Conservation (phyloP, 1,284 basidiomycete genomes). For the Boletellus deceptivus region DNA sequence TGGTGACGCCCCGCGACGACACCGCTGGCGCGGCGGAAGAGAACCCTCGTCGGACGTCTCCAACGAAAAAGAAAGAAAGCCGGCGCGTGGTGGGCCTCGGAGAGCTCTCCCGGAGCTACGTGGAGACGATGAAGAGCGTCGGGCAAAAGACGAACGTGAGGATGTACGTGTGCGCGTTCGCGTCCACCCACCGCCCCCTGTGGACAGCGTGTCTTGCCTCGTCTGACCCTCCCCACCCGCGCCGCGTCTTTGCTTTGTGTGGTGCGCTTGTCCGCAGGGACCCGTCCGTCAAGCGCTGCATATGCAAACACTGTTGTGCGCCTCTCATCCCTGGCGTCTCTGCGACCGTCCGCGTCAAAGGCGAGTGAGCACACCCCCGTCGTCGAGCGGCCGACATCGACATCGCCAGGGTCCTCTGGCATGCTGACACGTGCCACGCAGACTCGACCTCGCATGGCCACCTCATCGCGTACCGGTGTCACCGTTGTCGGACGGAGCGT, state of each 20-base stretch:
- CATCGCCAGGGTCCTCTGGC: too few relatives aligned
- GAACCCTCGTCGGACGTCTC: conserved; percentile 21
- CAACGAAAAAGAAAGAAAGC: conserved; percentile 21
- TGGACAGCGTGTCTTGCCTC: too few relatives aligned
- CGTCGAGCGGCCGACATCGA: background rate
- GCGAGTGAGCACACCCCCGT: conserved; percentile 41
- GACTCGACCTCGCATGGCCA: conserved; percentile 53
- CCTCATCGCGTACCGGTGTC: conserved; percentile 55
- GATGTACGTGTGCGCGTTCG: conserved; percentile 48
- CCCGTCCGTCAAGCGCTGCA: conserved; percentile 71
- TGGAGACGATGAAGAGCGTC: conserved; percentile 65
- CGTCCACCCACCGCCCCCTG: too few relatives aligned
- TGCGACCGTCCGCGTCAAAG: conserved; percentile 58
- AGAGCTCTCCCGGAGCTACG: conserved; percentile 61
- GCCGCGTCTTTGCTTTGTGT: too few relatives aligned
- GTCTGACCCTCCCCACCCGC: too few relatives aligned
- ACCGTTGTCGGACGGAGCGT: conserved; percentile 48
- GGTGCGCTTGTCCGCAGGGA: conserved; percentile 50
- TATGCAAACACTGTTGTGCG: conserved; percentile 67
- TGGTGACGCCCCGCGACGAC: background rate
- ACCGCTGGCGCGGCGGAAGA: background rate
- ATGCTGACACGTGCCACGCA: conserved; percentile 25
- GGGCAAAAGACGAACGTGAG: conserved; percentile 72
- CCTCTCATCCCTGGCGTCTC: conserved; percentile 69
- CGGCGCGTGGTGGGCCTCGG: conserved; percentile 32